Evolutionary conservation across 2,329 filamentous ascomycete genomes (phyloP), one percentile per base, ranked within the genome.

Genomic region (Cercospora zeae-maydis): DNA sequence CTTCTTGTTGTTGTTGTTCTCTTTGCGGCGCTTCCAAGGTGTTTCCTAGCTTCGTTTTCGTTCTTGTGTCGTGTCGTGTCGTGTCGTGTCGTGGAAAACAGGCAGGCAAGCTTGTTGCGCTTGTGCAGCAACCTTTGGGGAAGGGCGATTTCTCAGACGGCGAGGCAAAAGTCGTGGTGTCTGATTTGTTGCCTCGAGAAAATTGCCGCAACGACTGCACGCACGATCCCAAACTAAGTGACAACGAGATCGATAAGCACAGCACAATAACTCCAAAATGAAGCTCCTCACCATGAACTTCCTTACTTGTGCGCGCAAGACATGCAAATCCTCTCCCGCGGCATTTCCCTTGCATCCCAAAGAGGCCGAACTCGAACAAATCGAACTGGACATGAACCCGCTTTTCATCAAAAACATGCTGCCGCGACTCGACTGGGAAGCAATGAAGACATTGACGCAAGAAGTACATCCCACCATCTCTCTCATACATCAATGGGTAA

Each of bases 251-350:
- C 19, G 4, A 52, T 16, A n/a, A 30, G 7, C 13, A 19, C 30
- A 1, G 31, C 47, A 33, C 36, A 39, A 13, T 3, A 16, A 45
- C 2, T 8, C 57, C 54, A 65, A 45, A n/a, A 99, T 99, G 95
- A 98, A 98, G 78, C 82, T 98, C 66, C 86, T 98, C 58, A 97
- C 92, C 65, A 88, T 96, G 73, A 98, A 98, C 80, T 99, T 99
- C 79, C 82, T 98, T 68, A 95, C 92, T 72, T 99, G 95, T 82
- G 93, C 95, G 66, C 90, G 96, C 75, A 98, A 97, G 83, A 83
- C 90, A 61, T 99, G 95, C 88, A 96, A 96, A 80, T 85, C 87
- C 62, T 88, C 88, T 33, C 82, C 88, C 5, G 80, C 84, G 58
- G 91, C 92, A 24, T 98, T 96, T 74, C 95, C 95, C 2, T 84